Evolutionary conservation across 169 alveolate species (phyloP).

Genomic region (Cryptosporidium sp.): DNA sequence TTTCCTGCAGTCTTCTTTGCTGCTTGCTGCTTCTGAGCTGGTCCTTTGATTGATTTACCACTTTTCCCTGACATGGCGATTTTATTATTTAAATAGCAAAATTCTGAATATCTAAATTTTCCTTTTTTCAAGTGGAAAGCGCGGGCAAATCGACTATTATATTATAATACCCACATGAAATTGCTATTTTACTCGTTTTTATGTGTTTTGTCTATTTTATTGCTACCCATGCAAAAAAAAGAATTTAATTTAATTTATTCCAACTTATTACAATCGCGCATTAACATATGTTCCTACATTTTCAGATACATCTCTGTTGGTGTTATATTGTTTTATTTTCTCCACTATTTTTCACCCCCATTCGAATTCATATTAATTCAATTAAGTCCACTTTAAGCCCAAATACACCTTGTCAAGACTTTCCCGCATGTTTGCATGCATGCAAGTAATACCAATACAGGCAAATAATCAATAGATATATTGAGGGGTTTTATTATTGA

Average conservation of each 20-base stretch:
- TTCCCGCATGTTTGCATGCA: conserved; percentile 18
- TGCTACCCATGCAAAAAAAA: neutral
- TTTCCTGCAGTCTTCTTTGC: conserved; percentile 91
- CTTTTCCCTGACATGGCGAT: conserved; percentile 87
- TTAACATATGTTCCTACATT: no score
- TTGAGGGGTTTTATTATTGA: neutral
- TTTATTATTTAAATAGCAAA: conserved; percentile 3
- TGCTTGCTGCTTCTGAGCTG: conserved; percentile 88
- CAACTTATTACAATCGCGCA: neutral
- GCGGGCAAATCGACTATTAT: conserved; percentile 39
- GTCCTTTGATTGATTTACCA: conserved; percentile 79
- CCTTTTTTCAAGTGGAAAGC: conserved; percentile 58
- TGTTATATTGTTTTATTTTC: neutral
- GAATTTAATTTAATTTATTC: neutral
- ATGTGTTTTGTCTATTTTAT: conserved; percentile 41
- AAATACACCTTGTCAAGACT: neutral
- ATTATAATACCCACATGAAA: conserved; percentile 56
- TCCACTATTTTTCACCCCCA: neutral
- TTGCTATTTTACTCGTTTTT: conserved; percentile 4
- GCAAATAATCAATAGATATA: neutral
- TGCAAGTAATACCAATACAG: conserved; percentile 2
- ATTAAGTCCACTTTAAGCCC: neutral
- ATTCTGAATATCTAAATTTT: conserved; percentile 30
- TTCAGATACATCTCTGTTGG: neutral
- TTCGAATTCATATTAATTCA: neutral